Conservation (phyloP, 2,329 filamentous ascomycete genomes). For the Chaetothyriales sp. region DNA sequence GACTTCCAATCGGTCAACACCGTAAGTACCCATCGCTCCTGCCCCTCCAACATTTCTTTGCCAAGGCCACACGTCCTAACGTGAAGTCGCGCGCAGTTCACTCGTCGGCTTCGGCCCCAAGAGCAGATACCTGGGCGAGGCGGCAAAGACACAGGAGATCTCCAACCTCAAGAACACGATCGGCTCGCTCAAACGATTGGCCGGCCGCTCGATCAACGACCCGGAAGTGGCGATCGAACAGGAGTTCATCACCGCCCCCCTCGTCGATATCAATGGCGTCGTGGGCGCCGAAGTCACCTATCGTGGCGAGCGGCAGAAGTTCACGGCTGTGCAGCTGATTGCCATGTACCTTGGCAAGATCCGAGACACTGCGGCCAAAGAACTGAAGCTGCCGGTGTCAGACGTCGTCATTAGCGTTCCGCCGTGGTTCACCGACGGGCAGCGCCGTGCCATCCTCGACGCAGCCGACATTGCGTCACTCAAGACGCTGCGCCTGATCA, state of each 20-base stretch:
- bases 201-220: conserved; percentile 71
- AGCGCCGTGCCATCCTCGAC: conserved; percentile 78
- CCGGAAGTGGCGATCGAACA: conserved; percentile 89
- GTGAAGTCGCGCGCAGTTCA: conserved; percentile 41
- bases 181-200: conserved; percentile 77
- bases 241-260: conserved; percentile 68
- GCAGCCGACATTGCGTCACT: conserved; percentile 86
- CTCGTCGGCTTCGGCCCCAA: conserved; percentile 92
- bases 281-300: conserved; percentile 90
- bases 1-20: conserved; percentile 93
- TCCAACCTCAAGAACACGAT: conserved; percentile 99
- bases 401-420: conserved; percentile 91
- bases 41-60: background rate
- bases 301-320: conserved; percentile 85
- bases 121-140: conserved; percentile 82
- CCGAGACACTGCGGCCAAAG: conserved; percentile 69
- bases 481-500: conserved; percentile 86
- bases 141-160: conserved; percentile 96
- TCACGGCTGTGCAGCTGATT: conserved; percentile 82
- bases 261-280: conserved; percentile 84
- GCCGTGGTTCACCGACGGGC: conserved; percentile 90
- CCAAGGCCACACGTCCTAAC: conserved; percentile 1
- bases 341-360: conserved; percentile 95
- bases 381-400: conserved; percentile 79
- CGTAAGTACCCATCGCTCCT: conserved; percentile 50